Percentiles rank a stretch among this genome's conserved stretches.
phyloP scores from a whole-genome alignment of 495 filamentous ascomycete species.

The Thermothielavioides terrestris region DNA sequence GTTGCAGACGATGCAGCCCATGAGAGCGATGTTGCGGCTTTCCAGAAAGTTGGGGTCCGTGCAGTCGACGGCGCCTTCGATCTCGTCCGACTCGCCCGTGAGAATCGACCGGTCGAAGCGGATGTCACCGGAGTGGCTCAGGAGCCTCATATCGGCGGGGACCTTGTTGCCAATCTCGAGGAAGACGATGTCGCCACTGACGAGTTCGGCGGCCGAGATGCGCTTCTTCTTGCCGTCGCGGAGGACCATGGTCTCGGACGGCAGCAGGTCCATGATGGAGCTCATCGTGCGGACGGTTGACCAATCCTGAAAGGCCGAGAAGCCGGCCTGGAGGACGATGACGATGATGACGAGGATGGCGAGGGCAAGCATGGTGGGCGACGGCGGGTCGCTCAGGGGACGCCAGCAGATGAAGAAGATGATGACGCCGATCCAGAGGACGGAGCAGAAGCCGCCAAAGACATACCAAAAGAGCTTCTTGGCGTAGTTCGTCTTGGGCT shows the following conservation, averaged over 20 bases:
- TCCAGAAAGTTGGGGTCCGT: constrained; percentile 3
- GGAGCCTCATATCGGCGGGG: background rate
- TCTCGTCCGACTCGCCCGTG: background rate
- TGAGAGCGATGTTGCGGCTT: background rate
- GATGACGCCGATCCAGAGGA: constrained; percentile 29
- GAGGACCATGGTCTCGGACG: constrained; percentile 17
- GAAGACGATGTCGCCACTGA: constrained; percentile 1
- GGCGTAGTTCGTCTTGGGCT: constrained; percentile 19
- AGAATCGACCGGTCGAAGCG: constrained; percentile 2
- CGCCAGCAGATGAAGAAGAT: constrained; percentile 33
- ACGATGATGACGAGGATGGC: constrained; percentile 31
- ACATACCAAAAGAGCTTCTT: constrained; percentile 26
- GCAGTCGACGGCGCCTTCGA: background rate
- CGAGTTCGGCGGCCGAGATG: background rate
- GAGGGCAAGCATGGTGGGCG: constrained; percentile 26
- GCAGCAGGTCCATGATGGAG: constrained; percentile 27
- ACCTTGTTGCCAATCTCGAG: constrained; percentile 2
- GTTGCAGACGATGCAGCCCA: background rate
- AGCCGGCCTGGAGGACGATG: constrained; percentile 28
- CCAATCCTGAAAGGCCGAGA: constrained; percentile 34
- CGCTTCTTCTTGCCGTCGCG: background rate
- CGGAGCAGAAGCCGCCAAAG: constrained; percentile 33
- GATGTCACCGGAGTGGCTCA: background rate
- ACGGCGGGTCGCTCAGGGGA: constrained; percentile 28
- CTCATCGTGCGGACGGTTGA: constrained; percentile 28